phyloP scores from a whole-genome alignment of 352 stramenopile species.

The Phytophthora constricta region DNA sequence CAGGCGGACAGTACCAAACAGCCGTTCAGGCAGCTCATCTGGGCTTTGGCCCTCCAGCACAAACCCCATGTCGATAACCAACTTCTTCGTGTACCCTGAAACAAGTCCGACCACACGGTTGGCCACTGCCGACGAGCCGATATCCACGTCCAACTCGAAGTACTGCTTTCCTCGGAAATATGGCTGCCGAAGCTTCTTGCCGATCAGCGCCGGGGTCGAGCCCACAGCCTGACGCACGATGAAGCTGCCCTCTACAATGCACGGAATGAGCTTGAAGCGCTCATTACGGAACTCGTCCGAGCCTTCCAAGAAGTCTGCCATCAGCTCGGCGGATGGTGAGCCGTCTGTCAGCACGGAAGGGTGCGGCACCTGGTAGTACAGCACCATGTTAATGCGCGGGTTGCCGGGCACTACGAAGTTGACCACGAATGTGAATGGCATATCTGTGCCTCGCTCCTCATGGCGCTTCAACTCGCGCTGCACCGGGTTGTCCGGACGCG shows the following conservation, averaged over 20 bases:
- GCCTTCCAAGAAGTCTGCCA: constrained; percentile 76
- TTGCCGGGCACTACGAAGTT: constrained; percentile 80
- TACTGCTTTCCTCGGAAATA: constrained; percentile 70
- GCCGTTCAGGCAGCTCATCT: constrained; percentile 73
- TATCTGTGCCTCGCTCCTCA: constrained; percentile 60
- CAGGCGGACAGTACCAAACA: constrained; percentile 69
- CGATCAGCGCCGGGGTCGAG: constrained; percentile 72
- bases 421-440: constrained; percentile 83
- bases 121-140: constrained; percentile 72
- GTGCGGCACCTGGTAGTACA: constrained; percentile 76
- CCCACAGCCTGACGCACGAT: constrained; percentile 83
- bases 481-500: constrained; percentile 63
- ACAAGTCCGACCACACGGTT: constrained; percentile 81
- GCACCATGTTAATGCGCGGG: constrained; percentile 64
- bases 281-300: constrained; percentile 83
- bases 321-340: constrained; percentile 70
- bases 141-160: constrained; percentile 82
- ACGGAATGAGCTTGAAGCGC: constrained; percentile 84
- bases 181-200: constrained; percentile 78
- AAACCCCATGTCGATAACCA: constrained; percentile 87
- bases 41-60: constrained; percentile 67
- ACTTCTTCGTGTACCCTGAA: constrained; percentile 77
- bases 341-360: constrained; percentile 59
- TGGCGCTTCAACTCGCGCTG: constrained; percentile 67
- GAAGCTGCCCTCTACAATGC: constrained; percentile 81